Evolutionary conservation across 2,329 filamentous ascomycete species (phyloP).

Genomic region (Microsporum audouinii): DNA sequence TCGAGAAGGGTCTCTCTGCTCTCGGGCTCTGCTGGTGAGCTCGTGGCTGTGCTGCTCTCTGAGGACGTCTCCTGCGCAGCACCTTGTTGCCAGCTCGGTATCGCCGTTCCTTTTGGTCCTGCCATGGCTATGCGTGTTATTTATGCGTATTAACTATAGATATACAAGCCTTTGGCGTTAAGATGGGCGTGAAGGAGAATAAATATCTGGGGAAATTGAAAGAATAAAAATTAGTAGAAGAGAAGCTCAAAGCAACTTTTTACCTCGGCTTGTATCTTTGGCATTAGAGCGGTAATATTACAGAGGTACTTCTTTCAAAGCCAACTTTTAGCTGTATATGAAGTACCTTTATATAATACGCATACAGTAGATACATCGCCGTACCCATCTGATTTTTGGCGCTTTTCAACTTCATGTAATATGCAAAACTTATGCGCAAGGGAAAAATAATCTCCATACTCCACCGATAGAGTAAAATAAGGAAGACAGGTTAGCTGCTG

Average conservation of each 20-base stretch:
- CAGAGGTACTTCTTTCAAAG: background rate
- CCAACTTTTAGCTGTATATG: background rate
- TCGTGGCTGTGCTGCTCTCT: conserved; percentile 8
- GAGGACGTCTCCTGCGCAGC: conserved; percentile 8
- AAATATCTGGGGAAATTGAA: background rate
- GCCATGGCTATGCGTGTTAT: background rate
- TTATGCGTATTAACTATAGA: background rate
- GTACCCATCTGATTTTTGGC: background rate
- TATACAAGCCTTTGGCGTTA: too few species aligned
- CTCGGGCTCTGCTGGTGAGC: conserved; percentile 14
- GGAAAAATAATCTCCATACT: too few species aligned
- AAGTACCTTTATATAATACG: background rate
- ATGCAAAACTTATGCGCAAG: background rate
- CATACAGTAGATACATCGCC: background rate
- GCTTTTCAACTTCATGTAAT: background rate
- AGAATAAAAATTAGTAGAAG: background rate
- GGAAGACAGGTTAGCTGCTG: background rate
- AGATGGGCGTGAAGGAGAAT: too few species aligned
- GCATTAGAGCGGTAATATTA: background rate
- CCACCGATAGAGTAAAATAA: too few species aligned
- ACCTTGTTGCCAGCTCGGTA: conserved; percentile 31
- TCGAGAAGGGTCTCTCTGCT: conserved; percentile 39
- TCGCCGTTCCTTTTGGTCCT: conserved; percentile 22
- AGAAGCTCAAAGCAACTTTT: background rate
- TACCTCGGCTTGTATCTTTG: background rate